Conservation (phyloP, 2,329 filamentous ascomycete genomes). For the Ascochyta fabae region DNA sequence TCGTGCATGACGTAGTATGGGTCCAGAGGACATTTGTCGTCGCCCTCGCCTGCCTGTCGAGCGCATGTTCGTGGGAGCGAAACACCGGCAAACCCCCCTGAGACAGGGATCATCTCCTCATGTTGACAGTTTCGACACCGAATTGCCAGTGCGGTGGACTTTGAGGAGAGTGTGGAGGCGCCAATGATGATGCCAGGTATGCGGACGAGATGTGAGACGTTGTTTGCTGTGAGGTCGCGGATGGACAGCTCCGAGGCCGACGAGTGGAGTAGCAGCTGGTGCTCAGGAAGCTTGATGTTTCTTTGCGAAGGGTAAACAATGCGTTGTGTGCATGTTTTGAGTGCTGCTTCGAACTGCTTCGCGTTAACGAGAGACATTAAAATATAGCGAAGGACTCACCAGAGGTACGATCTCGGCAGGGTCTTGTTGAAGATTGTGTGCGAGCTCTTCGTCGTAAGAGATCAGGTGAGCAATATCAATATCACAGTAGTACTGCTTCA, state of each 20-base stretch:
- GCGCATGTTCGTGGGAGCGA: slow-evolving; percentile 82
- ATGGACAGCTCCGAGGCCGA: slow-evolving; percentile 90
- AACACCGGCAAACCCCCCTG: slow-evolving; percentile 86
- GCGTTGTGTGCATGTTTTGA: slow-evolving; percentile 89
- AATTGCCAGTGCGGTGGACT: slow-evolving; percentile 85
- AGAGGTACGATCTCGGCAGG: slow-evolving; percentile 92
- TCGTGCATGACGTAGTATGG: slow-evolving; percentile 97
- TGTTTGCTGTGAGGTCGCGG: slow-evolving; percentile 88
- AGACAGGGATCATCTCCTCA: slow-evolving; percentile 71
- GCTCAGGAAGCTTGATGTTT: slow-evolving; percentile 76
- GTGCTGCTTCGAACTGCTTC: slow-evolving; percentile 81
- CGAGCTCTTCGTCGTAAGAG: slow-evolving; percentile 93
- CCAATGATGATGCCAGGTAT: slow-evolving; percentile 98
- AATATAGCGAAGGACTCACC: slow-evolving; percentile 58
- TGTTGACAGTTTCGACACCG: slow-evolving; percentile 88
- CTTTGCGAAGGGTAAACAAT: slow-evolving; percentile 84
- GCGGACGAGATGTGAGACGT: slow-evolving; percentile 91
- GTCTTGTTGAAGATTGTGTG: slow-evolving; percentile 85
- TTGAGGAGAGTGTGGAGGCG: slow-evolving; percentile 94
- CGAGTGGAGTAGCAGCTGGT: slow-evolving; percentile 94
- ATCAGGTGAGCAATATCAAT: slow-evolving; percentile 95
- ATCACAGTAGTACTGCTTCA: slow-evolving; percentile 95
- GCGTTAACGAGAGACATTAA: slow-evolving; percentile 21
- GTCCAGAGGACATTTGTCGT: slow-evolving; percentile 86
- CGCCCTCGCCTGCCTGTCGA: slow-evolving; percentile 67